Base-by-base conservation (phyloP, 2,329 filamentous ascomycete species). In the Aspergillus alliaceus region DNA sequence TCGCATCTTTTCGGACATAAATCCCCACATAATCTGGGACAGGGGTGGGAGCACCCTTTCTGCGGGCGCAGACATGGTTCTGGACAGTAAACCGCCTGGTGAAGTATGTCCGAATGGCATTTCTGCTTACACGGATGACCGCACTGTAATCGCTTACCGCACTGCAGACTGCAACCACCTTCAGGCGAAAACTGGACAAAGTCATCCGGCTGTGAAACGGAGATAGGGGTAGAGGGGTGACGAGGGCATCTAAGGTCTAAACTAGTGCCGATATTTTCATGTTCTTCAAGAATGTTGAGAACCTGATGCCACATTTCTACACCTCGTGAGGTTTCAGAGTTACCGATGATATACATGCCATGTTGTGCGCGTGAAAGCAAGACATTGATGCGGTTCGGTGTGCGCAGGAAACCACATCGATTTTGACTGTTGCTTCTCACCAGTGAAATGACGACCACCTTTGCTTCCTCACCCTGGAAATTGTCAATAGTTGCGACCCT, bases 381-480 rank as follows among this genome's bases (percentile, higher is more conserved):
- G 0, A 90, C 87, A 56, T 90, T 90, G 71, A 91, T 86, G 0
- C 88, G 81, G 62, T 91, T 90, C 0, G 80, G 75, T 0, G 85
- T 87, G 25, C 75, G 81, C 1, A 93, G 75, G 58, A 92, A 93
- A 0, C 89, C 90, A 18, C 82, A 81, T 6, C 80, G 82, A 8
- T 73, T 75, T 7, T 81, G 64, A 0, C 69, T 59, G 62, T 93
- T 93, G 72, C 88, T 90, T 39, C 90, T 82, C 0, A 91, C 88
- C 0, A 93, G 75, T 0, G 86, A 90, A 0, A 92, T 76, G 2
- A 93, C 77, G 0, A 93, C 78, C 8, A 93, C 76, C 51, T 90
- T 87, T 1, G 85, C 86, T 65, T 93, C 89, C 66, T 93, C 89
- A 0, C 89, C 90, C 64, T 93, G 88, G 54, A 90, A 92, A 61